These are phyloP conservation scores for Combretum micranthum DNA, from an alignment of 345 rosid species.

Conservation along the genomic window DNA sequence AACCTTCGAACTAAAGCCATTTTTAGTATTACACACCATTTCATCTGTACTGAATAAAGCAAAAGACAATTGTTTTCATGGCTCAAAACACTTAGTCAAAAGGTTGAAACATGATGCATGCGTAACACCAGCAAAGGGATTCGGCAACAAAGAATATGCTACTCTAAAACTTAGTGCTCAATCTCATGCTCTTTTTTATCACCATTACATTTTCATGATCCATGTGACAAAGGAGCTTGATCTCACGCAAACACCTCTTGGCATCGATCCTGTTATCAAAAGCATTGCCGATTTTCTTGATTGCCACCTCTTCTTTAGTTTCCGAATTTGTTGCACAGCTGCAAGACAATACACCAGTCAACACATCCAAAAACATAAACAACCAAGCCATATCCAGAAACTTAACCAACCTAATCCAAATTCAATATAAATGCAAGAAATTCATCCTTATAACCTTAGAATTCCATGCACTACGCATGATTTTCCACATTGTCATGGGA, in stretches of 20 bases:
- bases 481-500: too few species aligned
- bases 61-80: too few species aligned
- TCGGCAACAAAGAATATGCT: not conserved
- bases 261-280: slow-evolving; percentile 91
- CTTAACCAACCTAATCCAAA: not conserved
- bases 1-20: not conserved
- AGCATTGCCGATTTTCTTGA: slow-evolving; percentile 87
- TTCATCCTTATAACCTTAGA: too few species aligned
- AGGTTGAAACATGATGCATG: too few species aligned
- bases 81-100: too few species aligned
- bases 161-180: not conserved
- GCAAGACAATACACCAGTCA: slow-evolving; percentile 7
- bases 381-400: not conserved
- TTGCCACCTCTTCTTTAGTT: slow-evolving; percentile 81
- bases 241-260: slow-evolving; percentile 85
- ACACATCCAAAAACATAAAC: not conserved
- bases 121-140: too few species aligned
- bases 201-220: slow-evolving; percentile 70
- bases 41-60: too few species aligned
- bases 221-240: slow-evolving; percentile 88
- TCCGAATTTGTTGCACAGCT: slow-evolving; percentile 75
- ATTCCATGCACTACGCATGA: too few species aligned
- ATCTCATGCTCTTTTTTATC: not conserved
- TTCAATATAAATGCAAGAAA: not conserved
- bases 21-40: too few species aligned